Base-by-base conservation (phyloP, 768 basidiomycete genomes). In the Trametopsis cervina region DNA sequence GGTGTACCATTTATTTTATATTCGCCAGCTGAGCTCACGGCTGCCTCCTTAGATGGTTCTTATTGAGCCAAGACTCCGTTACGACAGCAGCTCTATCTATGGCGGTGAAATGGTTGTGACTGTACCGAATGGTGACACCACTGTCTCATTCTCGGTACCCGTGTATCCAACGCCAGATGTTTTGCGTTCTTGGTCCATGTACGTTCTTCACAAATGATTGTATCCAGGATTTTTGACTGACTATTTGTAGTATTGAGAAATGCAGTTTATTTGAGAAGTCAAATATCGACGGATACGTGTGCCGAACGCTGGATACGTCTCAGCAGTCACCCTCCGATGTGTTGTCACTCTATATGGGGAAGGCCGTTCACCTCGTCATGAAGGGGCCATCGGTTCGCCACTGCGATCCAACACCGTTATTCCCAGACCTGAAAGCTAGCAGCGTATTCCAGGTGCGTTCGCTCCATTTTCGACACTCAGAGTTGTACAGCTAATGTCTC, bases 21-120 rank as follows among this genome's bases (percentile, higher is more conserved):
- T 18, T 43, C 22, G 27, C 22, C 18, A 9, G 15, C 53, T 40
- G 22, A 38, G 22, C 5, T 25, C n/a, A n/a, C n/a, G n/a, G n/a
- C n/a, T n/a, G n/a, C n/a, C n/a, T n/a, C n/a, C n/a, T 2, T 42
- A 88, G 86, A 77, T 86, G 71, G 75, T 89, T 15, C 69, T 88
- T 29, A 77, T 89, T 44, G 66, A 70, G 4, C 83, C 87, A 0
- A 62, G 60, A 10, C 73, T 88, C 48, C 62, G 76, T 46, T 40
- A 54, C 45, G 77, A 83, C 55, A 59, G 68, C 10, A 58, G 61
- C 5, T 70, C 68, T 9, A 69, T 73, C 1, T 60, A 75, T 27
- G 70, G 71, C 5, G 81, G 81, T 13, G 48, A 58, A 2, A 68
- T 89, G 15, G 63, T 69, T 21, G 67, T 90, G 26, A 63, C 66